Evolutionary conservation across 805 yeast species (phyloP), one percentile per base, ranked within the genome.

Genomic region (Candida saitoana): DNA sequence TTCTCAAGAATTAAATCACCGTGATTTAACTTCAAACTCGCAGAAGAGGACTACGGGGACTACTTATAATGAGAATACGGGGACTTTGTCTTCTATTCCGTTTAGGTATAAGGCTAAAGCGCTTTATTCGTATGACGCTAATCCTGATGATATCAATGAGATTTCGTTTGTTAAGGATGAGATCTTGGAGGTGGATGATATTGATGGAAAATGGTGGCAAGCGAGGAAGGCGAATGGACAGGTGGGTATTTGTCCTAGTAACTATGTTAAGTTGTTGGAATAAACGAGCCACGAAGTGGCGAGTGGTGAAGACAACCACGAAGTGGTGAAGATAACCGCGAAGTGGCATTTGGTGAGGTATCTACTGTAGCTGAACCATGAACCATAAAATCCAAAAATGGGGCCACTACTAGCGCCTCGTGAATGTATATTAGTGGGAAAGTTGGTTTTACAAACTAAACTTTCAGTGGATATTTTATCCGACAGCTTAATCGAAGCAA

Each of bases 121-220:
- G 0, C 71, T 91, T 40, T 93, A 88, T 61, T 75, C 84, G 37
- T 91, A 93, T 60, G 80, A 80, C 39, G 96, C 97, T 5, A 88
- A 85, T 54, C 93, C 91, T 1, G 95, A 84, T 44, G 99, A 91
- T 62, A 88, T 84, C 48, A 89, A 90, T 56, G 99, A 91, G 66
- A 77, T 91, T 18, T 84, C 96, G 4, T 93, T 91, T 56, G 80
- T 75, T 49, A 88, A 90, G 62, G 96, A 93, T 42, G 98, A 91
- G 62, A 69, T 88, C n/a, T 74, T 91, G 61, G 88, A 83, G 55
- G 95, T 91, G 25, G 87, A 87, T 51, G 97, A 91, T 57, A 87
- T 88, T 43, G 86, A 86, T 50, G 97, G 97, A 36, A 82, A 95
- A 66, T 91, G 99, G 99, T 91, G 98, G 98, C 96, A 89, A 66